Evolutionary conservation across 2,329 filamentous ascomycete genomes (phyloP), one percentile per base, ranked within the genome.

Genomic region (Fusarium proliferatum): DNA sequence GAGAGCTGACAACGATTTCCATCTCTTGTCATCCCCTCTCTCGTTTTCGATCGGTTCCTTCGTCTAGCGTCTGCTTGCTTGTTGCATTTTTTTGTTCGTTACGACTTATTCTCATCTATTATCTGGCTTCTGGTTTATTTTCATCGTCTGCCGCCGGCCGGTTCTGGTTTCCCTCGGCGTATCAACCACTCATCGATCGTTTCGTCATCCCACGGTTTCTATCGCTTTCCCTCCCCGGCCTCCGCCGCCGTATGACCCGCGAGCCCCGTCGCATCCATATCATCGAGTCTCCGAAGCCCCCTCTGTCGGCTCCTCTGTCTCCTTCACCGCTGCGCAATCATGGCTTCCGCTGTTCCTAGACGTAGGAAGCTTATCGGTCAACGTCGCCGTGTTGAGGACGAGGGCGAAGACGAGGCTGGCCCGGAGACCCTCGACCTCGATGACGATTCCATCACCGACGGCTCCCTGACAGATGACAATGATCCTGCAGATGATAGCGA

Each of bases 381-480:
- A 76, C 89, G 91, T 79, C 90, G 92, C 80, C 89, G 91, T 76
- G 87, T 90, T 74, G 90, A 91, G 81, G 91, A 93, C 78, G 91
- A 93, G 80, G 91, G 88, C 76, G 92, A 93, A 77, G 92, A 93
- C 74, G 91, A 93, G 73, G 88, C 85, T 73, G 87, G 86, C 68
- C 85, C 82, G 58, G 88, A 89, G 67, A 83, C 84, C 60, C 83
- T 87, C 65, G 90, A 91, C 55, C 80, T 88, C 43, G 90, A 92
- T 75, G 90, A 92, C 75, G 90, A 92, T 80, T 92, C 90, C 58
- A 81, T 90, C 75, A 91, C 88, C 72, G 91, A 92, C 67, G 90
- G 88, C 73, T 92, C 91, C 64, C 82, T 89, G 75, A 91, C 87
- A 79, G 90, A 92, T 68, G 90, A 92, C 65, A 85, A 89, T 76